phyloP scores from a whole-genome alignment of 441 rosid species.

The Viola pubescens region DNA sequence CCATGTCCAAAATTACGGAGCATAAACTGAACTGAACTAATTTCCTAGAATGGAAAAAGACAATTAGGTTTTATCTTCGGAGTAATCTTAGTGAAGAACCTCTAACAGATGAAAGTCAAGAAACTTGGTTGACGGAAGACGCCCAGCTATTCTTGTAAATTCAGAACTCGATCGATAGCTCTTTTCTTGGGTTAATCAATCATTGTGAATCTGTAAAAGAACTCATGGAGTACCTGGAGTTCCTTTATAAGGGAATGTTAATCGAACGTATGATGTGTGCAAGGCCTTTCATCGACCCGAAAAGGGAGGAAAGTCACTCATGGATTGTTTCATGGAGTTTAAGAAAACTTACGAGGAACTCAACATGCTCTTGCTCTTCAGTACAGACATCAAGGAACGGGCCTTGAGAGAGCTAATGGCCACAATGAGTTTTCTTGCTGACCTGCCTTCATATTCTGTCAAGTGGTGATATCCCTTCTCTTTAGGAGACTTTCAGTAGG shows the following conservation, averaged over 20 bases:
- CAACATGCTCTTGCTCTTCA: background rate
- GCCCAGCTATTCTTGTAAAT: background rate
- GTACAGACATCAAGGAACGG: background rate
- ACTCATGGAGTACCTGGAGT: background rate
- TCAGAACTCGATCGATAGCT: background rate
- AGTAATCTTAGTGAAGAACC: no score
- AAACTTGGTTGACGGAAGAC: no score
- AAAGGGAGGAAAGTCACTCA: background rate
- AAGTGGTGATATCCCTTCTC: background rate
- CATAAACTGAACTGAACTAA: no score
- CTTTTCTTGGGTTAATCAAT: background rate
- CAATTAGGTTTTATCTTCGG: no score
- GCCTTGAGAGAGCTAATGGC: background rate
- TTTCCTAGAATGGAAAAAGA: no score
- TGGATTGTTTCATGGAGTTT: conserved; percentile 1
- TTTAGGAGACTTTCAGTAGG: background rate
- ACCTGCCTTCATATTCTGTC: background rate
- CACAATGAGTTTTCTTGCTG: background rate
- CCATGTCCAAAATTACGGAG: no score
- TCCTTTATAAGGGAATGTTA: conserved; percentile 1
- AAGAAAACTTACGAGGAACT: conserved; percentile 5
- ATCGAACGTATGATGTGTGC: background rate
- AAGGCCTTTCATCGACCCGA: background rate
- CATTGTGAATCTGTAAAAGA: background rate
- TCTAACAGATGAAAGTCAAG: no score